Evolutionary conservation across 371 early-diverging fungal genomes (phyloP).

Genomic region (Phascolomyces articulosus): DNA sequence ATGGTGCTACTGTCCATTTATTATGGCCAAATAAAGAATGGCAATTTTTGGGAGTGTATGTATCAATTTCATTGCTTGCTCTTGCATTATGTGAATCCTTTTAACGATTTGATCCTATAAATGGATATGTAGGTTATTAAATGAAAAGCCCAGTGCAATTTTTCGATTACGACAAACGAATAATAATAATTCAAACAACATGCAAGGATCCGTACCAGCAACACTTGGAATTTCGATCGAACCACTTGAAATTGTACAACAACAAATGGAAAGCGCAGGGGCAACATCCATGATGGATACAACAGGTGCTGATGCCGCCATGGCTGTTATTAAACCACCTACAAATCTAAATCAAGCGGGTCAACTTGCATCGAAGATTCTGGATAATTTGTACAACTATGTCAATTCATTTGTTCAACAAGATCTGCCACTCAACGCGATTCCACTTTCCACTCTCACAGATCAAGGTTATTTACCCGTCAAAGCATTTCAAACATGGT

Average conservation of each 20-base stretch:
- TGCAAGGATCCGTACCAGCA: slow-evolving; percentile 52
- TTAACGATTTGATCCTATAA: no score
- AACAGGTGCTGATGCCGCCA: background rate
- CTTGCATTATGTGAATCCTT: no score
- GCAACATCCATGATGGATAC: slow-evolving; percentile 11
- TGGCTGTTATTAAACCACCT: slow-evolving; percentile 28
- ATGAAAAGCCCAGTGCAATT: slow-evolving; percentile 90
- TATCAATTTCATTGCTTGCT: background rate
- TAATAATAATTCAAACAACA: slow-evolving; percentile 15
- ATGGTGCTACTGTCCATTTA: slow-evolving; percentile 87
- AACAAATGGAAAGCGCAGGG: slow-evolving; percentile 44
- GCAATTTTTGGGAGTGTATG: slow-evolving; percentile 83
- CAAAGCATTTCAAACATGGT: slow-evolving; percentile 91
- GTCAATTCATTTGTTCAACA: slow-evolving; percentile 76
- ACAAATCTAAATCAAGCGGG: slow-evolving; percentile 39
- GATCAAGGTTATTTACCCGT: slow-evolving; percentile 61
- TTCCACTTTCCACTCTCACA: slow-evolving; percentile 51
- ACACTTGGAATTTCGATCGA: slow-evolving; percentile 92
- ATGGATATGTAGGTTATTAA: slow-evolving; percentile 61
- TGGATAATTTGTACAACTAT: slow-evolving; percentile 79
- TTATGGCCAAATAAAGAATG: slow-evolving; percentile 86
- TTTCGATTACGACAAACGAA: slow-evolving; percentile 53
- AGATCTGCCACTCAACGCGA: slow-evolving; percentile 62
- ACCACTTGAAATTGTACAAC: slow-evolving; percentile 70
- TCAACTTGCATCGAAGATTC: slow-evolving; percentile 42